Evolutionary conservation across 768 basidiomycete genomes (phyloP), one percentile per base, ranked within the genome.

Genomic region (Xerocomellus intermedius): DNA sequence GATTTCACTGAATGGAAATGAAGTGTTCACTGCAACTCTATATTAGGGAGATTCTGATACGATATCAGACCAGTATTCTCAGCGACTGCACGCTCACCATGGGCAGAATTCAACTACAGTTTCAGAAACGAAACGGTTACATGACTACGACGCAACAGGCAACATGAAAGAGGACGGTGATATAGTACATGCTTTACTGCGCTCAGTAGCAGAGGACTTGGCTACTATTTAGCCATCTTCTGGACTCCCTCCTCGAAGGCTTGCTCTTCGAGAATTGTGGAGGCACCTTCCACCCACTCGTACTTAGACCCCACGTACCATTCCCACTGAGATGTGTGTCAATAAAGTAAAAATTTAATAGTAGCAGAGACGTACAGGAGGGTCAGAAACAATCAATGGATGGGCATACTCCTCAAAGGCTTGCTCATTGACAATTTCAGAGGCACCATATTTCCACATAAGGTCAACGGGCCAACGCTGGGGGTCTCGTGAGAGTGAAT

Each of bases 381-480:
- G 1, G 38, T 10, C 38, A 39, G 10, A 14, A 14, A 22, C 2
- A 14, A 9, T 17, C 14, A 17, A 16, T 22, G 41, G 8, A 16
- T 9, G 22, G 8, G 8, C 22, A 35, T 6, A 6, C 5, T 35
- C 33, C 33, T 35, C 33, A 2, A 35, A 16, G 22, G 22, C 16
- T 9, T 42, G 42, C 12, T 26, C n/a, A 12, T 44, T 26, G 17
- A n/a, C 9, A 43, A 43, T 12, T 3, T 26, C 42, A 43, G 24
- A n/a, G 10, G 24, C 26, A 2, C 0, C 2, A 4, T 3, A 9
- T 1, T 0, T 4, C 30, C 28, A 30, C 8, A 4, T 30, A 10
- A 12, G 2, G 16, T 5, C 22, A n/a, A n/a, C n/a, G n/a, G n/a
- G n/a, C 24, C 24, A 43, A 1, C 4, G 0, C 42, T 43, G 8